Conservation (phyloP, 1,284 basidiomycete genomes). For the Ustilago vetiveriae region DNA sequence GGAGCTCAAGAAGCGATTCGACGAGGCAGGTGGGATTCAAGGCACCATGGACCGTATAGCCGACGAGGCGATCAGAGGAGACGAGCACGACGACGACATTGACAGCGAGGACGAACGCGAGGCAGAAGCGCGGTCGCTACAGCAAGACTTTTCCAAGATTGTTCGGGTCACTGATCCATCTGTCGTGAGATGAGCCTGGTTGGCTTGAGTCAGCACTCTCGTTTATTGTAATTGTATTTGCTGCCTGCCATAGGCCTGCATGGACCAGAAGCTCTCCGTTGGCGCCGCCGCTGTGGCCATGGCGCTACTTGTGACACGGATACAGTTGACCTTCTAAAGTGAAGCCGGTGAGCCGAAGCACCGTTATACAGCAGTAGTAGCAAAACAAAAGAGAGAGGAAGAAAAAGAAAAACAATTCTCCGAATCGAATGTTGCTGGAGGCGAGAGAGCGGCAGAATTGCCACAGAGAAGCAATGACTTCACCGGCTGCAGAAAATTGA, state of each 20-base stretch:
- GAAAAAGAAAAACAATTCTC: no score
- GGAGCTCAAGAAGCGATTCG: conserved; percentile 37
- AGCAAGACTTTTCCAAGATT: conserved; percentile 50
- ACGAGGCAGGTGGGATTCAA: conserved; percentile 44
- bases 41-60: conserved; percentile 44
- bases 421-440: no score
- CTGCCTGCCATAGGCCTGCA: no score
- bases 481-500: not conserved
- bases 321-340: no score
- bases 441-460: no score
- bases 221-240: conserved; percentile 38
- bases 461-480: conserved; percentile 3
- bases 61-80: conserved; percentile 22
- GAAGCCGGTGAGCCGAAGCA: no score
- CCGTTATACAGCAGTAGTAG: no score
- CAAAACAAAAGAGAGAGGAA: no score
- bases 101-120: conserved; percentile 30
- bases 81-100: conserved; percentile 8
- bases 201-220: no score
- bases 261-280: no score
- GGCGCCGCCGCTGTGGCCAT: no score
- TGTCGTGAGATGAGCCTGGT: conserved; percentile 1
- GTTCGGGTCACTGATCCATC: conserved; percentile 46
- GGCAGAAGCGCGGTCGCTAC: conserved; percentile 28
- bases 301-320: no score